Evolutionary conservation across 192 early-diverging fungal genomes (phyloP).

Genomic region (Entomortierella chlamydospora): DNA sequence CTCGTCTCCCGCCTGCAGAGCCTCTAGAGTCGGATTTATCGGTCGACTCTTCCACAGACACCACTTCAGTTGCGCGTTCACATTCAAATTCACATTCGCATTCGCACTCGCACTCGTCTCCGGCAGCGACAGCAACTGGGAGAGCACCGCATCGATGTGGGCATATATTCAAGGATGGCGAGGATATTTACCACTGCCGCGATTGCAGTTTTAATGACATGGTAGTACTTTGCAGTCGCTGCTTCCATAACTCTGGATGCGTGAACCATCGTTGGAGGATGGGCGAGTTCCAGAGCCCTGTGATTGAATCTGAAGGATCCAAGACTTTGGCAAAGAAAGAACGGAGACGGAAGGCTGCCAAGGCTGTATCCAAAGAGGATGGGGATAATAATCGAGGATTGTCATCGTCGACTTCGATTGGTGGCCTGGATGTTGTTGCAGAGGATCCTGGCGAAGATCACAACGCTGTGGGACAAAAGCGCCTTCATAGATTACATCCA

Average conservation of each 20-base stretch:
- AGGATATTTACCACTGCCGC: conserved; percentile 46
- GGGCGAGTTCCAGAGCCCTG: conserved; percentile 6
- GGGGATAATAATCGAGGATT: neutral
- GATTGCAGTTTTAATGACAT: conserved; percentile 34
- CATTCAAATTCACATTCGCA: neutral
- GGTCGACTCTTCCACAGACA: too few relatives aligned
- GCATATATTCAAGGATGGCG: conserved; percentile 32
- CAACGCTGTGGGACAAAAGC: neutral
- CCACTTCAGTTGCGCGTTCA: neutral
- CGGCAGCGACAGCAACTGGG: neutral
- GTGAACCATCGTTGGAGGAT: conserved; percentile 31
- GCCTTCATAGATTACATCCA: neutral
- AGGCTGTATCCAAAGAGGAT: neutral
- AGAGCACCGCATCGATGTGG: conserved; percentile 13
- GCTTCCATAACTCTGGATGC: conserved; percentile 31
- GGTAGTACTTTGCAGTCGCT: conserved; percentile 38
- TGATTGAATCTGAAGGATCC: neutral
- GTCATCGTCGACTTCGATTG: neutral
- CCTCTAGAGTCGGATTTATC: neutral
- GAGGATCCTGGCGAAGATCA: neutral
- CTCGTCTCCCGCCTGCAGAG: neutral
- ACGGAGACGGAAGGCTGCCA: neutral
- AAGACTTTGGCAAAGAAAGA: neutral
- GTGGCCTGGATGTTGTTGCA: neutral
- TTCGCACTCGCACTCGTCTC: neutral